Base-by-base conservation (phyloP, 1,284 basidiomycete genomes). In the Rhodotorula sp. region DNA sequence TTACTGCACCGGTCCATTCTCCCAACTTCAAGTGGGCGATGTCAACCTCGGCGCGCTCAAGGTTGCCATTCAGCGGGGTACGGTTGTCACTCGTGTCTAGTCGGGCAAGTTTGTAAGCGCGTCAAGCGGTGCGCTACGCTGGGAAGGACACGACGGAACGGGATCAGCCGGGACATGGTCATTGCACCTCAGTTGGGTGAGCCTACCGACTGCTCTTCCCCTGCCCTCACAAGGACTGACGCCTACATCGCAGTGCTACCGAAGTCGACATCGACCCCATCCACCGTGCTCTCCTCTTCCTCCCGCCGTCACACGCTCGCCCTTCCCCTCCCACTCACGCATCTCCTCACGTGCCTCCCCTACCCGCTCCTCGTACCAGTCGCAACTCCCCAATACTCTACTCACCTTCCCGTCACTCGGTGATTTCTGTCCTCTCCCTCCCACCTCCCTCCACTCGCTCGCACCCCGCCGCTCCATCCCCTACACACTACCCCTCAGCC, bases 311-410 rank as follows among this genome's bases (percentile, higher is more conserved):
- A 29, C 4, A n/a, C 11, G 5, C 10, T 10, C 20, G 11, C 34
- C 0, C 30, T 17, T 24, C 19, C 19, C 22, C 39, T 10, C 48
- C 36, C 46, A 30, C 24, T 19, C 8, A 1, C n/a, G 20, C 52
- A 3, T 15, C 48, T n/a, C 57, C 27, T 32, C 54, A 27, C 32
- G 17, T 27, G 7, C 44, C 19, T 7, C 27, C n/a, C 47, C 15
- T 20, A 51, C 32, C n/a, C 8, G 36, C 55, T 36, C 15, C 39
- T 0, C 22, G 55, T 0, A 0, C 30, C 30, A 24, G 44, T n/a
- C 66, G 57, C 44, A 63, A 68, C 46, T 68, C 61, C 22, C 46
- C 64, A 29, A 8, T 68, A 13, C 29, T 68, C 13, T 55, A 51
- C 62, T 51, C 59, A 22, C 17, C 44, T 3, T 15, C n/a, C 8